A percentile compares a stretch with the other conserved stretches of the same genome.
Conservation (phyloP, 2,329 filamentous ascomycete species). For the Trichophyton benhamiae region DNA sequence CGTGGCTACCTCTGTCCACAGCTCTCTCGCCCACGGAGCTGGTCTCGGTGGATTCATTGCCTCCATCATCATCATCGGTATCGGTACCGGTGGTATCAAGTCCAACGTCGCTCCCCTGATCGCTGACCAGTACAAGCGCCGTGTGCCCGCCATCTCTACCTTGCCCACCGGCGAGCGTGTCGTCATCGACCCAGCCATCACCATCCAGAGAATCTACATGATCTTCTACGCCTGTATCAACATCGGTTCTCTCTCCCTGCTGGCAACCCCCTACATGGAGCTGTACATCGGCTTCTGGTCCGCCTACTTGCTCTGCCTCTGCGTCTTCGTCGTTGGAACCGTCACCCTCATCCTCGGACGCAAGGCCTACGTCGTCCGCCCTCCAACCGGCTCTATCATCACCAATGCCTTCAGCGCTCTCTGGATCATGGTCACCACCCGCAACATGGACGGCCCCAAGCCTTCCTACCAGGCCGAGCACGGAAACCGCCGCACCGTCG, state of each 20-base stretch:
- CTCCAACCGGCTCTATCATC: slow-evolving; percentile 51
- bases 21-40: slow-evolving; percentile 37
- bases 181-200: slow-evolving; percentile 54
- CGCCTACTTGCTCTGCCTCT: slow-evolving; percentile 50
- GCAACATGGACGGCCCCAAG: slow-evolving; percentile 52
- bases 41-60: slow-evolving; percentile 45
- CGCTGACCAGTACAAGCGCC: slow-evolving; percentile 53
- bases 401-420: slow-evolving; percentile 53
- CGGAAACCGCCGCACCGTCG: slow-evolving; percentile 32
- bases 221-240: slow-evolving; percentile 67
- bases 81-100: slow-evolving; percentile 58
- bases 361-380: slow-evolving; percentile 36
- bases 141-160: slow-evolving; percentile 39
- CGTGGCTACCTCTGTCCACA: slow-evolving; percentile 43
- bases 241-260: slow-evolving; percentile 54
- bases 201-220: slow-evolving; percentile 58
- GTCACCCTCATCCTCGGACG: slow-evolving; percentile 39
- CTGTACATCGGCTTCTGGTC: slow-evolving; percentile 54
- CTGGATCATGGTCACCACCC: slow-evolving; percentile 41
- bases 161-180: slow-evolving; percentile 41
- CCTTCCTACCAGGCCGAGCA: slow-evolving; percentile 50
- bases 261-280: slow-evolving; percentile 59
- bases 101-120: slow-evolving; percentile 50
- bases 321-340: slow-evolving; percentile 52
- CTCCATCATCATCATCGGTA: slow-evolving; percentile 49